A percentile compares a stretch with the other conserved stretches of the same genome.
Evolutionary conservation across 495 filamentous ascomycete species (phyloP).

Genomic region (Lepraria neglecta): DNA sequence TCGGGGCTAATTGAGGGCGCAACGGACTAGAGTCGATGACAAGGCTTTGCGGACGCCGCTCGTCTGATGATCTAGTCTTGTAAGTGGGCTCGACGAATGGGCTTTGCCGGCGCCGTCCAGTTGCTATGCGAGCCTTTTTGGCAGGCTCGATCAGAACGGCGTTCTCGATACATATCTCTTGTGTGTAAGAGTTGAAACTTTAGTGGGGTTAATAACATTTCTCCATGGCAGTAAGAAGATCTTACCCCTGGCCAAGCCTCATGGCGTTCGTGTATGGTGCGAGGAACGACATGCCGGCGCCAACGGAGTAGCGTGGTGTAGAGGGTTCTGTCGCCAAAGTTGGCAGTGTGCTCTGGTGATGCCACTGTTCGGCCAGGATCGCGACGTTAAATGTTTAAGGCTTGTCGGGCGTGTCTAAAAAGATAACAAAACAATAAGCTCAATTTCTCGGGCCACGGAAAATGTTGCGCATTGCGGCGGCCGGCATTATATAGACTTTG

Average conservation of each 20-base stretch:
- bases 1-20: background rate
- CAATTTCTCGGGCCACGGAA: too few species aligned
- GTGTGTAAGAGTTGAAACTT: constrained; percentile 33
- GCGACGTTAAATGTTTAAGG: background rate
- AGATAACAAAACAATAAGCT: background rate
- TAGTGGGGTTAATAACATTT: background rate
- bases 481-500: too few species aligned
- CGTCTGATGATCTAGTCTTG: background rate
- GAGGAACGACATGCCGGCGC: constrained; percentile 19
- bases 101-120: background rate
- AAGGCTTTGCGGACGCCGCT: background rate
- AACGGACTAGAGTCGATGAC: background rate
- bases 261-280: constrained; percentile 32
- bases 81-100: background rate
- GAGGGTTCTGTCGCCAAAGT: background rate
- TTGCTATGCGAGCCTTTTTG: constrained; percentile 12
- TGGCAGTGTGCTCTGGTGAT: background rate
- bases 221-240: too few species aligned
- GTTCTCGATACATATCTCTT: constrained; percentile 31
- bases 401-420: background rate
- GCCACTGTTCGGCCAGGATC: background rate
- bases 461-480: too few species aligned
- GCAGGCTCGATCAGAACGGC: constrained; percentile 28
- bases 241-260: constrained; percentile 28
- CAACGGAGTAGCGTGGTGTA: background rate